Evolutionary conservation across 805 yeast genomes (phyloP).

Genomic region (Sporopachydermia lactativora): DNA sequence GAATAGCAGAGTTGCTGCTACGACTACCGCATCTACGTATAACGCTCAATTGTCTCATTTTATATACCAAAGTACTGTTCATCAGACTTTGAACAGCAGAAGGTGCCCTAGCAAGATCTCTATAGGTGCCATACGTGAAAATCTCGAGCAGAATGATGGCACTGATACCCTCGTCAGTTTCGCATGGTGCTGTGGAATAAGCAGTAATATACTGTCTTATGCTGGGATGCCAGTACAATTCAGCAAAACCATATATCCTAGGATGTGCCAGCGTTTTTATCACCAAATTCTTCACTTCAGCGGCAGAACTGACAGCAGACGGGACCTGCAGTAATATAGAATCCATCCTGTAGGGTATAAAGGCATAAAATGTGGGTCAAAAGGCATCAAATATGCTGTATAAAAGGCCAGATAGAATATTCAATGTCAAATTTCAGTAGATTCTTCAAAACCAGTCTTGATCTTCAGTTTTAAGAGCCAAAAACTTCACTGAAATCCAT

Average conservation of each 20-base stretch:
- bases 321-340: background rate
- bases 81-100: background rate
- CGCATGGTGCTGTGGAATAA: background rate
- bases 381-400: no score
- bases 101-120: background rate
- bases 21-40: background rate
- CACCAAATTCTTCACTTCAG: background rate
- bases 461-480: no score
- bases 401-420: no score
- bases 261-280: background rate
- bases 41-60: background rate
- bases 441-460: no score
- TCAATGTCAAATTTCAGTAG: no score
- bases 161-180: background rate
- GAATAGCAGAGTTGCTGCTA: background rate
- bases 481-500: no score
- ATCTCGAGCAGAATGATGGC: background rate
- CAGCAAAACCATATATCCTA: background rate
- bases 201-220: background rate
- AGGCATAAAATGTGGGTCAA: no score
- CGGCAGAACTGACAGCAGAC: background rate
- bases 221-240: background rate
- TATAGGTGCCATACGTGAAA: background rate
- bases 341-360: no score
- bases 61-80: background rate